A percentile compares a stretch with the other conserved stretches of the same genome.
Conservation (phyloP, 2,329 filamentous ascomycete species). For the Parastagonospora avenae region DNA sequence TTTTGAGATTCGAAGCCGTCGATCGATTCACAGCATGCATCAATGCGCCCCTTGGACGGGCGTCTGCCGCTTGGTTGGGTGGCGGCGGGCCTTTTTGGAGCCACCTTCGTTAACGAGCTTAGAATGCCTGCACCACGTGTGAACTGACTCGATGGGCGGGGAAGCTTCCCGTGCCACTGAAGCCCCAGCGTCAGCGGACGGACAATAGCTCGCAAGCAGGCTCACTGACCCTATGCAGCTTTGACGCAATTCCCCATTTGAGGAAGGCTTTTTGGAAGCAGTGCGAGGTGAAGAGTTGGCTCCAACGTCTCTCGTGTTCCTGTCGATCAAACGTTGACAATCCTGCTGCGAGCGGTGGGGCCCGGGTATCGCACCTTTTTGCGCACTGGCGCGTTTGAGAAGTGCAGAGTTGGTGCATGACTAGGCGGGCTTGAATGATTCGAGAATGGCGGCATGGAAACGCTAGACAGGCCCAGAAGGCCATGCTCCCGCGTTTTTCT, state of each 20-base stretch:
- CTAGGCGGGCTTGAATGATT: constrained; percentile 18
- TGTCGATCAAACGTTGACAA: not conserved
- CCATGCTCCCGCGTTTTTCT: constrained; percentile 8
- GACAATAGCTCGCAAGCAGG: no score
- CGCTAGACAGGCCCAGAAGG: constrained; percentile 10
- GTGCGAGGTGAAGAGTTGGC: no score
- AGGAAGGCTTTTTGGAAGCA: no score
- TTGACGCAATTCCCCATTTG: not conserved
- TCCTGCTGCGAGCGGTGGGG: not conserved
- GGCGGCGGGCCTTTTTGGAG: constrained; percentile 6
- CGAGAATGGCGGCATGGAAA: constrained; percentile 25
- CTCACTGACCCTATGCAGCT: not conserved
- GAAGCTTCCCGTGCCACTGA: no score
- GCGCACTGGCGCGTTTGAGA: constrained; percentile 17
- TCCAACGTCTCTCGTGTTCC: not conserved
- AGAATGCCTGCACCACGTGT: constrained; percentile 16
- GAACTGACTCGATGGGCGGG: constrained; percentile 15
- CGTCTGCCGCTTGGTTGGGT: constrained; percentile 11
- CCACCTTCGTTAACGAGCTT: constrained; percentile 1
- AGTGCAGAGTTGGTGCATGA: constrained; percentile 8
- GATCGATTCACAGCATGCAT: constrained; percentile 2
- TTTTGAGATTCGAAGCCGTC: not conserved
- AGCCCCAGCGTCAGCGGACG: no score
- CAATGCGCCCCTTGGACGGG: constrained; percentile 20
- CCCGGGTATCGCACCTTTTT: constrained; percentile 19